These are phyloP conservation scores for Blastobotrys peoriensis DNA, from an alignment of 805 yeast species.

Conservation along the genomic window DNA sequence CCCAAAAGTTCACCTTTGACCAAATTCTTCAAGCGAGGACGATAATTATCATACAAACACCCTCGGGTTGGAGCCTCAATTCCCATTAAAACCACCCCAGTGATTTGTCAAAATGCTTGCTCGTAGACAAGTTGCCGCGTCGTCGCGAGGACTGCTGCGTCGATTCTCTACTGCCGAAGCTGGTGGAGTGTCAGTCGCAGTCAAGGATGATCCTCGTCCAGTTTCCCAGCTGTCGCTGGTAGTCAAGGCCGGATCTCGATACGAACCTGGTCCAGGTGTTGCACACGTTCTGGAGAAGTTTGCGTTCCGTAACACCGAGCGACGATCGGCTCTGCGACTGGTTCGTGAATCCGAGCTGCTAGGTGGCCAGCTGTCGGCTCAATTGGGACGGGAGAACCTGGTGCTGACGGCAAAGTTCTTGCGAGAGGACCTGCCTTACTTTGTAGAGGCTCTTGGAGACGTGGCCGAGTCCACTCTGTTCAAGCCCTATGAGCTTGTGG, in stretches of 20 bases:
- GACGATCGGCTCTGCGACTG: slow-evolving; percentile 84
- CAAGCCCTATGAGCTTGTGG: slow-evolving; percentile 78
- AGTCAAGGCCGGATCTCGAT: slow-evolving; percentile 83
- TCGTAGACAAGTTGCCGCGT: not conserved
- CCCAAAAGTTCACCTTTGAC: too few species aligned
- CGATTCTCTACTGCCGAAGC: slow-evolving; percentile 25
- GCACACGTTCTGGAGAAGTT: slow-evolving; percentile 81
- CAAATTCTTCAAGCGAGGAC: too few species aligned
- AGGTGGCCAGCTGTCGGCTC: slow-evolving; percentile 72
- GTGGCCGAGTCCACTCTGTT: slow-evolving; percentile 59
- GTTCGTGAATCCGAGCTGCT: slow-evolving; percentile 91
- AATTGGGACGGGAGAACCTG: slow-evolving; percentile 77
- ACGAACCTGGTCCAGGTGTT: slow-evolving; percentile 61
- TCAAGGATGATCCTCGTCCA: slow-evolving; percentile 49
- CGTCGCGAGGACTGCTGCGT: slow-evolving; percentile 10
- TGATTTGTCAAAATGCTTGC: too few species aligned
- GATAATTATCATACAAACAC: too few species aligned
- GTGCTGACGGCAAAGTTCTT: slow-evolving; percentile 76
- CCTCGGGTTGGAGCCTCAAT: too few species aligned
- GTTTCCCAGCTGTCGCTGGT: slow-evolving; percentile 74
- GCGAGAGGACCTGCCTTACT: slow-evolving; percentile 85
- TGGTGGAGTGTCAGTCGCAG: slow-evolving; percentile 24
- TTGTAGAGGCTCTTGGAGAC: slow-evolving; percentile 76
- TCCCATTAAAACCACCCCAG: too few species aligned
- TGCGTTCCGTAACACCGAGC: slow-evolving; percentile 68